Percentiles rank a stretch among this genome's conserved stretches.
phyloP scores from a whole-genome alignment of 1,284 basidiomycete species.

The Vanrija humicola region DNA sequence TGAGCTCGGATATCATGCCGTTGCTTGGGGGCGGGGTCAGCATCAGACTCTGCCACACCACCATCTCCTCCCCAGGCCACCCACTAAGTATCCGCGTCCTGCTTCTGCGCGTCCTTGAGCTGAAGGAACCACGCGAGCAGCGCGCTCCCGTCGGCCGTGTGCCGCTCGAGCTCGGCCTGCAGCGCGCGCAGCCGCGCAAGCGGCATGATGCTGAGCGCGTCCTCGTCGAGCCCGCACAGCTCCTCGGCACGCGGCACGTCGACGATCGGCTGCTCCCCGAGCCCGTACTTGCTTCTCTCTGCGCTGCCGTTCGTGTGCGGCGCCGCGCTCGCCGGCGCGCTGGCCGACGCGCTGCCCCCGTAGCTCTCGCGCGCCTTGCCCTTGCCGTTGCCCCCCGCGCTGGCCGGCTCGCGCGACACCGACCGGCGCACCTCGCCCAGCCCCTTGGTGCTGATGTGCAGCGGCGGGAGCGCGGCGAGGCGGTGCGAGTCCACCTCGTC shows the following conservation, averaged over 20 bases:
- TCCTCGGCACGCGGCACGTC: constrained; percentile 62
- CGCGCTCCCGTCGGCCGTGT: constrained; percentile 68
- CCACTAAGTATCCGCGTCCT: constrained; percentile 57
- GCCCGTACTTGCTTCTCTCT: constrained; percentile 54
- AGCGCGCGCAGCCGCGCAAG: constrained; percentile 62
- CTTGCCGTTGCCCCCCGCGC: constrained; percentile 46
- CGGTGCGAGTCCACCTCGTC: constrained; percentile 77
- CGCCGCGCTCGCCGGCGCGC: background rate
- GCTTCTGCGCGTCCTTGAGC: constrained; percentile 72
- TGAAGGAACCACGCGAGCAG: constrained; percentile 76
- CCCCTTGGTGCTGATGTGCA: constrained; percentile 66
- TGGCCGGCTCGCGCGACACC: constrained; percentile 60
- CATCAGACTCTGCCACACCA: too few relatives aligned
- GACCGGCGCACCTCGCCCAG: background rate
- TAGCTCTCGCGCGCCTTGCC: constrained; percentile 1
- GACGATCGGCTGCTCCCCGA: constrained; percentile 67
- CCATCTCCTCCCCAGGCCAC: constrained; percentile 12
- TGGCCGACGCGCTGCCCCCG: background rate
- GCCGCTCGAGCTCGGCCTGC: constrained; percentile 61
- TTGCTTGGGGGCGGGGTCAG: constrained; percentile 29
- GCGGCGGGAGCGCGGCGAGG: constrained; percentile 66
- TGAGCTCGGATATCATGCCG: constrained; percentile 50
- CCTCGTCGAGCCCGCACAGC: constrained; percentile 64
- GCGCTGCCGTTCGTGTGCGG: constrained; percentile 4
- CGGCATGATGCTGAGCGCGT: constrained; percentile 64